Evolutionary conservation across 305 asterid species (phyloP).

Genomic region (Plantago coronopus): DNA sequence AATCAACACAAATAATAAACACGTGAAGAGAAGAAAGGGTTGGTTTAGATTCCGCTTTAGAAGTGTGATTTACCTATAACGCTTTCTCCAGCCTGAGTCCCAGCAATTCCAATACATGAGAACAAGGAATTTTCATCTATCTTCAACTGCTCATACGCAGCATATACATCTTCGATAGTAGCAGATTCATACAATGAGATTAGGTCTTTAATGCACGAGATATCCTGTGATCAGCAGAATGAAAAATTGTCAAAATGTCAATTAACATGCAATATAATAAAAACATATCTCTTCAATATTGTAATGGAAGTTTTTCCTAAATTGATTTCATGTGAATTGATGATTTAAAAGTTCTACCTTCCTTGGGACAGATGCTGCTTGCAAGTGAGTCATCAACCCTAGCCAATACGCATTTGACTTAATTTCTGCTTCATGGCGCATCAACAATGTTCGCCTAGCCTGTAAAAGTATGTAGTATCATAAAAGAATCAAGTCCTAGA

Average conservation of each 20-base stretch:
- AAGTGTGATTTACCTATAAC: conserved; percentile 45
- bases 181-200: conserved; percentile 74
- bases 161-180: conserved; percentile 64
- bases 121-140: conserved; percentile 76
- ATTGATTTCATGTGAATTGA: conserved; percentile 2
- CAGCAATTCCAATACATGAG: conserved; percentile 96
- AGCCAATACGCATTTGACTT: conserved; percentile 97
- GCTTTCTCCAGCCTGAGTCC: conserved; percentile 78
- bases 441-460: conserved; percentile 90
- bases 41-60: background rate
- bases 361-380: conserved; percentile 76
- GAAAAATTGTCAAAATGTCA: background rate
- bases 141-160: conserved; percentile 85
- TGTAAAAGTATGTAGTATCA: conserved; percentile 32
- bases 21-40: background rate
- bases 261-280: no score
- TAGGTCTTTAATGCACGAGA: conserved; percentile 90
- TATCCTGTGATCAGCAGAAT: conserved; percentile 46
- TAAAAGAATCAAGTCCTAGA: conserved; percentile 15
- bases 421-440: conserved; percentile 98
- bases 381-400: conserved; percentile 91
- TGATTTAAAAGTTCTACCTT: conserved; percentile 47
- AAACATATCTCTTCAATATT: background rate
- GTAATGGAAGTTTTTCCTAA: background rate
- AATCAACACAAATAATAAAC: background rate